phyloP scores from a whole-genome alignment of 1,139 yeast species.

The Magnusiomyces ingens region DNA sequence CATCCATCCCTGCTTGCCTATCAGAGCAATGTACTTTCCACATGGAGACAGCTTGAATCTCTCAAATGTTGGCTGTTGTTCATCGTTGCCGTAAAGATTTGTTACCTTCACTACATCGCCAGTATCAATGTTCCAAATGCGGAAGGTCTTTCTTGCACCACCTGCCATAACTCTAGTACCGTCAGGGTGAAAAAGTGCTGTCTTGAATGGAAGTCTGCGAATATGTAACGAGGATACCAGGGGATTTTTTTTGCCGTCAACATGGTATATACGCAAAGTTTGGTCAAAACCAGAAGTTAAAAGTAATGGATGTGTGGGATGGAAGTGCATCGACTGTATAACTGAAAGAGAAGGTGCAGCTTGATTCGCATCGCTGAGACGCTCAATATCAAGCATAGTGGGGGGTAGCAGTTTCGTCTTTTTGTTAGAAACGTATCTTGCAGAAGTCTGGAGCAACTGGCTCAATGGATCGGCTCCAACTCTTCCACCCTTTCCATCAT shows the following conservation, averaged over 20 bases:
- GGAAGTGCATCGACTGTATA: conserved; percentile 78
- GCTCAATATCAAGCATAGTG: conserved; percentile 59
- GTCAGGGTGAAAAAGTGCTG: conserved; percentile 56
- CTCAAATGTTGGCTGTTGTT: conserved; percentile 81
- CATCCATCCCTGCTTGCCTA: conserved; percentile 88
- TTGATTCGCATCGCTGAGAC: conserved; percentile 81
- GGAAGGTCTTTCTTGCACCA: conserved; percentile 89
- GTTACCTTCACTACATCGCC: conserved; percentile 80
- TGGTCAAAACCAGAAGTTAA: conserved; percentile 91
- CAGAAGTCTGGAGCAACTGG: conserved; percentile 52
- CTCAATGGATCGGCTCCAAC: conserved; percentile 39
- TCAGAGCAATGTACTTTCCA: conserved; percentile 67
- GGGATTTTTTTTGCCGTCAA: conserved; percentile 83
- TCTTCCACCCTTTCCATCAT: conserved; percentile 27
- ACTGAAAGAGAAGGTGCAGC: conserved; percentile 66
- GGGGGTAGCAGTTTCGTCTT: conserved; percentile 57
- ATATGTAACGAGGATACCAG: conserved; percentile 77
- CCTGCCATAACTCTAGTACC: conserved; percentile 66
- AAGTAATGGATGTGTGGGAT: conserved; percentile 74
- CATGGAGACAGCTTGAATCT: conserved; percentile 63
- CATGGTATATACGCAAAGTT: conserved; percentile 76
- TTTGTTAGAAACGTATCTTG: conserved; percentile 45
- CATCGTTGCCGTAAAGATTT: conserved; percentile 87
- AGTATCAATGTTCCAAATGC: conserved; percentile 76
- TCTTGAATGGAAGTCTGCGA: conserved; percentile 70